Percentiles rank a stretch among this genome's conserved stretches.
Conservation (phyloP, 257 asterid genomes). For the Phtheirospermum japonicum region DNA sequence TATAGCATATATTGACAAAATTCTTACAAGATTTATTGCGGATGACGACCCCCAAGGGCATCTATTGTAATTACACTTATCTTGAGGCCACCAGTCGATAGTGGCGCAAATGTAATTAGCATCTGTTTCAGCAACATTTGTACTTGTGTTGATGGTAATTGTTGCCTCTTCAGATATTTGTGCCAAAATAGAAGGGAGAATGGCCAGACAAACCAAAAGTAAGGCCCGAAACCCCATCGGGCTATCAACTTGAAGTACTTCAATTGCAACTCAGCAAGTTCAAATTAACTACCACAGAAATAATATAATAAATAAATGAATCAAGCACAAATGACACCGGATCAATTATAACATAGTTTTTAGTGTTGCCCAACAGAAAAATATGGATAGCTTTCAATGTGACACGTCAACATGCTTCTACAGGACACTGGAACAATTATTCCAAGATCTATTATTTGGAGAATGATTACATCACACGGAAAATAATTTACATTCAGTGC, state of each 20-base stretch:
- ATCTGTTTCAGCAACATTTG: constrained; percentile 57
- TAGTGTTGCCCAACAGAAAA: background rate
- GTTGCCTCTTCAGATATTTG: constrained; percentile 47
- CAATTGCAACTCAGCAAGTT: constrained; percentile 30
- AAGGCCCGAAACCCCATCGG: constrained; percentile 47
- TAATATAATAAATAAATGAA: background rate
- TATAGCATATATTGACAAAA: background rate
- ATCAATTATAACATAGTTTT: background rate
- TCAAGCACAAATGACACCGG: background rate
- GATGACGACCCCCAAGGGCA: constrained; percentile 95
- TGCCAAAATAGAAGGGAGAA: constrained; percentile 45
- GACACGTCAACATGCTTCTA: constrained; percentile 5
- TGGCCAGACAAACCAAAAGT: constrained; percentile 41
- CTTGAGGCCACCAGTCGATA: constrained; percentile 95
- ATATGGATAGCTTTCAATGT: background rate
- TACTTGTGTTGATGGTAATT: constrained; percentile 49
- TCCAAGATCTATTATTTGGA: background rate
- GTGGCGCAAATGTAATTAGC: constrained; percentile 86
- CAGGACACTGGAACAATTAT: constrained; percentile 5
- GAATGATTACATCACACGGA: constrained; percentile 7
- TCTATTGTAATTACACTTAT: constrained; percentile 73
- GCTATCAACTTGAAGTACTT: constrained; percentile 30
- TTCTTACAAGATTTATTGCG: constrained; percentile 59
- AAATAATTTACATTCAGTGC: too few relatives aligned
- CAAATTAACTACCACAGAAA: constrained; percentile 27